These are phyloP conservation scores for Hypsizygus ulmarius DNA, from an alignment of 1,284 basidiomycete genomes.

Conservation along the genomic window DNA sequence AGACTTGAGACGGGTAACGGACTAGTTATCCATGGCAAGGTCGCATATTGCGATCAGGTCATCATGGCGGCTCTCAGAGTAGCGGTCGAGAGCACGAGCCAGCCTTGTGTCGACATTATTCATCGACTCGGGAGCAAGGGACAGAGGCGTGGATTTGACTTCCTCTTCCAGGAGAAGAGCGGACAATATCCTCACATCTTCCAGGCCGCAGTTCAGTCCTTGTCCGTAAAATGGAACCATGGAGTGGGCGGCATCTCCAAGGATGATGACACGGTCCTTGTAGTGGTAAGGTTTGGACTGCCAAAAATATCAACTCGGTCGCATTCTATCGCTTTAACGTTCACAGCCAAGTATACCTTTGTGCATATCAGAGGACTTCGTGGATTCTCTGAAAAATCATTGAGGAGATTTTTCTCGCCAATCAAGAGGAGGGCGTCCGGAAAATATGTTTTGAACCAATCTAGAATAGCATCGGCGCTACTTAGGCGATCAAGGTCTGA, in stretches of 20 bases:
- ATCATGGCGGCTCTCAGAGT: conserved; percentile 79
- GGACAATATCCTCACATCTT: conserved; percentile 91
- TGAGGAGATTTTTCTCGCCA: conserved; percentile 73
- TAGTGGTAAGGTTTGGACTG: conserved; percentile 89
- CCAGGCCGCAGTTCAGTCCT: conserved; percentile 95
- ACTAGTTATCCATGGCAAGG: conserved; percentile 96
- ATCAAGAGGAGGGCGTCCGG: conserved; percentile 84
- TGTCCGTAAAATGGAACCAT: conserved; percentile 99
- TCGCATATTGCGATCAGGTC: conserved; percentile 90
- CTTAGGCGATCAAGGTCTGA: conserved; percentile 70
- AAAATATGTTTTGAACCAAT: conserved; percentile 86
- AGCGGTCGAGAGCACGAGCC: conserved; percentile 66
- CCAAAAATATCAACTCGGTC: conserved; percentile 27
- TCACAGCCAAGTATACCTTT: conserved; percentile 57
- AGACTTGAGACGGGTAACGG: conserved; percentile 35
- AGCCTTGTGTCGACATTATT: conserved; percentile 55
- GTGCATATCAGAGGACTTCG: conserved; percentile 89
- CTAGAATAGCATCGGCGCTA: conserved; percentile 57
- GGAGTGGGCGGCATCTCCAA: conserved; percentile 94
- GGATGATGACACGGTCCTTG: conserved; percentile 81
- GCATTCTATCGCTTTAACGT: conserved; percentile 16
- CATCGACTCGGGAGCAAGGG: conserved; percentile 32
- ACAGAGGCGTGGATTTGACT: conserved; percentile 44
- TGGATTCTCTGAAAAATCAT: conserved; percentile 81
- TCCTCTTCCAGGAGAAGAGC: conserved; percentile 70